A percentile compares a stretch with the other conserved stretches of the same genome.
phyloP scores from a whole-genome alignment of 2,329 filamentous ascomycete species.

The Scedosporium dehoogii region DNA sequence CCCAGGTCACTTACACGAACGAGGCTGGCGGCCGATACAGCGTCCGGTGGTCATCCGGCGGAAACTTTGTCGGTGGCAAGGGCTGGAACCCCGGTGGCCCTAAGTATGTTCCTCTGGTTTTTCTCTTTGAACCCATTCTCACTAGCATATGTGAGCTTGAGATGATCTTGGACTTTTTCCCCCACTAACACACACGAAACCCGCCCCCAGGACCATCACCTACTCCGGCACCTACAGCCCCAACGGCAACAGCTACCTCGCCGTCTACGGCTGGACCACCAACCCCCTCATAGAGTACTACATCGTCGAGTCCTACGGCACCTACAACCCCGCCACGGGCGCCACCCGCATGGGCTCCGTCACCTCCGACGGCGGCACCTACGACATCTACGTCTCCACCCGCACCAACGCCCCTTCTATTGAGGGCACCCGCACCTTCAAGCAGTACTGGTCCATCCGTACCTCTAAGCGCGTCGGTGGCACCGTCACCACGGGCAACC shows the following conservation, averaged over 20 bases:
- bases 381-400: slow-evolving; percentile 26
- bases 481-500: slow-evolving; percentile 36
- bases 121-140: neutral
- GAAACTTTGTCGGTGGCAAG: slow-evolving; percentile 48
- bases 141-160: neutral
- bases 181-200: neutral
- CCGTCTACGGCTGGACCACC: slow-evolving; percentile 27
- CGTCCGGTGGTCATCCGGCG: slow-evolving; percentile 32
- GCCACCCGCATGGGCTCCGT: slow-evolving; percentile 23
- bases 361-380: slow-evolving; percentile 25
- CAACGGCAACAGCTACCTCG: slow-evolving; percentile 24
- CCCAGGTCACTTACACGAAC: slow-evolving; percentile 34
- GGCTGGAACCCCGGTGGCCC: slow-evolving; percentile 44
- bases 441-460: slow-evolving; percentile 44
- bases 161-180: too few species aligned
- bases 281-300: slow-evolving; percentile 27
- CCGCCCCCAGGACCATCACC: slow-evolving; percentile 14
- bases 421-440: slow-evolving; percentile 36
- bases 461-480: slow-evolving; percentile 37
- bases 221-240: slow-evolving; percentile 21
- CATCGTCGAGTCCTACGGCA: slow-evolving; percentile 27
- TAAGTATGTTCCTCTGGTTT: slow-evolving; percentile 25
- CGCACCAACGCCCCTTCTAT: slow-evolving; percentile 35
- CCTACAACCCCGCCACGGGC: slow-evolving; percentile 24
- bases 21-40: slow-evolving; percentile 30